A percentile compares a stretch with the other conserved stretches of the same genome.
Conservation (phyloP, 306 rosid genomes). For the Cercis canadensis region DNA sequence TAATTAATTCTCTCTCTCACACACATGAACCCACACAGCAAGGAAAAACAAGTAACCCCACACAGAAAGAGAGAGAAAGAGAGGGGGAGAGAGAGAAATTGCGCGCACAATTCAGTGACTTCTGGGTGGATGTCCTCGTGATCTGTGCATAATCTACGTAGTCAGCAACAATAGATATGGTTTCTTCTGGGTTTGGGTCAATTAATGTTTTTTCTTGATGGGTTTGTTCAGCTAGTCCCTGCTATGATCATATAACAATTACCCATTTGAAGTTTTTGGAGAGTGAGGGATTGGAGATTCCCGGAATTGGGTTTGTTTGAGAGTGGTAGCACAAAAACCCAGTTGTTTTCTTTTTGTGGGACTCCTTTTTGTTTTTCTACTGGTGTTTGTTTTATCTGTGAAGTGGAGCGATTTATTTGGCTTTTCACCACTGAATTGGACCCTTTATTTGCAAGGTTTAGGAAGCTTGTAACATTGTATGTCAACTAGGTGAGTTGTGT, state of each 20-base stretch:
- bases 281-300: constrained; percentile 31
- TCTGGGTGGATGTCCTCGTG: constrained; percentile 47
- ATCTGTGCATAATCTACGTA: constrained; percentile 45
- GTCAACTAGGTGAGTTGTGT: constrained; percentile 31
- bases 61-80: constrained; percentile 2
- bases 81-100: constrained; percentile 8
- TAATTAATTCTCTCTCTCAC: not conserved
- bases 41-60: constrained; percentile 16
- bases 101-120: constrained; percentile 42
- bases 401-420: constrained; percentile 12
- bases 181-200: not conserved
- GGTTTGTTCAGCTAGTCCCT: constrained; percentile 11
- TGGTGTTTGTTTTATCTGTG: not conserved
- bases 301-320: not conserved
- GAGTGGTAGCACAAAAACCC: constrained; percentile 12
- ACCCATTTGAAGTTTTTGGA: constrained; percentile 24
- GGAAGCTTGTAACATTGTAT: constrained; percentile 40
- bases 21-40: not conserved
- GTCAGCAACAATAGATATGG: constrained; percentile 31
- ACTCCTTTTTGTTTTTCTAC: not conserved
- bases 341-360: constrained; percentile 21
- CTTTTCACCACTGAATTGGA: constrained; percentile 21
- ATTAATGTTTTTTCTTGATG: not conserved
- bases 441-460: constrained; percentile 2
- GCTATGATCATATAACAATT: not conserved